Base-by-base conservation (phyloP, 441 rosid species). In the Daphne laureola region DNA sequence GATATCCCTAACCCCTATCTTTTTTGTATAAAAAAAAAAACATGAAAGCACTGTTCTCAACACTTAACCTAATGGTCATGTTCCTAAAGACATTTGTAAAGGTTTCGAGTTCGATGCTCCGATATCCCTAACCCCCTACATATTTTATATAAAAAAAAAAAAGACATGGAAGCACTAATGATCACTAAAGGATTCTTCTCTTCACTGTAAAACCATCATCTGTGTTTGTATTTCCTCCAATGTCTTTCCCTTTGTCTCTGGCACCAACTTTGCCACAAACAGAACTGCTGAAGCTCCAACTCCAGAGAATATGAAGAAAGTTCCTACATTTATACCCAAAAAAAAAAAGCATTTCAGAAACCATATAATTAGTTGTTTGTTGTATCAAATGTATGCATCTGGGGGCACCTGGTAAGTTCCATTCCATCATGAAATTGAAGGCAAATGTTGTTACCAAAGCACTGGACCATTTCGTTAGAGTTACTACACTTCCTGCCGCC, bases 361-460 rank as follows among this genome's bases (percentile, higher is more conserved):
- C n/a, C 25, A 21, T 41, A 41, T 41, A 14, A 41, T 2, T 41
- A 1, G n/a, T 41, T n/a, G n/a, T n/a, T n/a, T n/a, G n/a, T 9
- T 41, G 43, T 41, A 5, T 41, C 3, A 8, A 41, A 2, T 41
- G n/a, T 41, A 41, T 41, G 43, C 13, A 8, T 41, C 1, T 41
- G 8, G 3, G 43, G 1, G n/a, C n/a, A 41, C 86, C 86, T 41
- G 75, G 59, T 49, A 79, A 59, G 27, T 71, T 76, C 87, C 87
- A 81, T 40, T 78, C 73, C 55, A 76, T 12, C 80, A 81, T 69
- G 58, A 80, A 80, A 47, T 73, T 75, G 76, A 68, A 80, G 4
- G 76, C 55, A 43, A 71, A 80, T 4, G 75, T 62, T 35, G 62
- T 50, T 36, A 75, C 51, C 78, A 75, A 75, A 56, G 78, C 38